Conservation (phyloP, 148 eudicot genomes). For the Drosera capensis region DNA sequence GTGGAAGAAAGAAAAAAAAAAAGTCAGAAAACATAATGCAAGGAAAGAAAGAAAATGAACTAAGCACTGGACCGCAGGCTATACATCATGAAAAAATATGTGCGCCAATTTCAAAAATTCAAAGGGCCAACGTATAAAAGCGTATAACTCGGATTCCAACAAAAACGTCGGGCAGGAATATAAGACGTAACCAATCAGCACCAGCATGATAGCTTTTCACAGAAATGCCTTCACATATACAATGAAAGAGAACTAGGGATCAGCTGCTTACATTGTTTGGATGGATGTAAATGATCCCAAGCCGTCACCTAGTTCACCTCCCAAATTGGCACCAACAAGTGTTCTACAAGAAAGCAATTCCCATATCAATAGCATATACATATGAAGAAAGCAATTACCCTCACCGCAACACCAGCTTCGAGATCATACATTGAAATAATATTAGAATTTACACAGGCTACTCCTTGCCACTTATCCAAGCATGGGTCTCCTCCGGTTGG, state of each 20-base stretch:
- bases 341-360: slow-evolving; percentile 24
- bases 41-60: not conserved
- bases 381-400: not conserved
- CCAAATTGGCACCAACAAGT: slow-evolving; percentile 49
- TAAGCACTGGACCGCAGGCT: no score
- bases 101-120: not conserved
- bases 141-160: no score
- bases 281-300: slow-evolving; percentile 65
- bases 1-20: slow-evolving; percentile 9
- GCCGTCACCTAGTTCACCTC: slow-evolving; percentile 63
- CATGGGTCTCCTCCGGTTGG: slow-evolving; percentile 80
- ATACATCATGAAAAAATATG: no score
- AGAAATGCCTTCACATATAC: not conserved
- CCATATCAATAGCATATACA: slow-evolving; percentile 6
- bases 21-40: not conserved
- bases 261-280: slow-evolving; percentile 29
- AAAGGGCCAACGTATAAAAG: not conserved
- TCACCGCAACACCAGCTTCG: not conserved
- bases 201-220: no score
- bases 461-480: slow-evolving; percentile 76
- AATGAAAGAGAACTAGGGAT: not conserved
- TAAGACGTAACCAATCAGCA: no score
- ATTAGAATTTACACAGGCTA: slow-evolving; percentile 33
- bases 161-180: no score
- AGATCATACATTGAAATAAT: slow-evolving; percentile 51